phyloP scores from a whole-genome alignment of 352 stramenopile species.

The Phytophthora nicotianae region DNA sequence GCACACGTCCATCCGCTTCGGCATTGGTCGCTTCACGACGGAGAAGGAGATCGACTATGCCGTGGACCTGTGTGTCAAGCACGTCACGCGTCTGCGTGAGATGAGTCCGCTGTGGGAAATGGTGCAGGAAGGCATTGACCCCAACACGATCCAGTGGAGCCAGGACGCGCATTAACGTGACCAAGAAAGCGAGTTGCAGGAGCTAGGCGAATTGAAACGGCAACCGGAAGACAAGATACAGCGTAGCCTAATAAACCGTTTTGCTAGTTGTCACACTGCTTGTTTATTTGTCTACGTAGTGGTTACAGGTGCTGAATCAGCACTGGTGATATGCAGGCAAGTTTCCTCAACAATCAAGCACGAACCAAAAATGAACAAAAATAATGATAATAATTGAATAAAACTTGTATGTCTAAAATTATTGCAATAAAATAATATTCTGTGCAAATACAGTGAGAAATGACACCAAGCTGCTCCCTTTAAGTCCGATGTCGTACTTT shows the following conservation, averaged over 20 bases:
- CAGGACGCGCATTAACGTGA: slow-evolving; percentile 90
- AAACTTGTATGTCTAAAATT: no score
- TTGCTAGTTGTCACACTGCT: slow-evolving; percentile 24
- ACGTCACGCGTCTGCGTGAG: slow-evolving; percentile 96
- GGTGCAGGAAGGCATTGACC: slow-evolving; percentile 99
- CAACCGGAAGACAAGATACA: slow-evolving; percentile 5
- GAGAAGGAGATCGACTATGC: slow-evolving; percentile 98
- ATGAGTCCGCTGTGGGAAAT: slow-evolving; percentile 99
- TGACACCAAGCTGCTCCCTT: no score
- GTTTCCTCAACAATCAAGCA: no score
- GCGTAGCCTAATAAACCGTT: slow-evolving; percentile 22
- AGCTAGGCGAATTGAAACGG: slow-evolving; percentile 3
- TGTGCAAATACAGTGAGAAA: no score
- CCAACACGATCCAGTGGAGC: slow-evolving; percentile 99
- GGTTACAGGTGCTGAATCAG: no score
- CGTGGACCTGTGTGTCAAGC: slow-evolving; percentile 93
- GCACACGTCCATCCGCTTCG: slow-evolving; percentile 98
- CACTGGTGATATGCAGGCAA: no score
- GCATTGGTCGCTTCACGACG: slow-evolving; percentile 98
- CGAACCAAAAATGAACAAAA: no score
- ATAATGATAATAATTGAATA: no score
- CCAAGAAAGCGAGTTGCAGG: slow-evolving; percentile 1
- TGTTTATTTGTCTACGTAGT: no score
- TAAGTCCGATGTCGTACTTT: no score
- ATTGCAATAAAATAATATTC: no score